These are phyloP conservation scores for Cyclotella baltica DNA, from an alignment of 108 stramenopile genomes.

Conservation along the genomic window DNA sequence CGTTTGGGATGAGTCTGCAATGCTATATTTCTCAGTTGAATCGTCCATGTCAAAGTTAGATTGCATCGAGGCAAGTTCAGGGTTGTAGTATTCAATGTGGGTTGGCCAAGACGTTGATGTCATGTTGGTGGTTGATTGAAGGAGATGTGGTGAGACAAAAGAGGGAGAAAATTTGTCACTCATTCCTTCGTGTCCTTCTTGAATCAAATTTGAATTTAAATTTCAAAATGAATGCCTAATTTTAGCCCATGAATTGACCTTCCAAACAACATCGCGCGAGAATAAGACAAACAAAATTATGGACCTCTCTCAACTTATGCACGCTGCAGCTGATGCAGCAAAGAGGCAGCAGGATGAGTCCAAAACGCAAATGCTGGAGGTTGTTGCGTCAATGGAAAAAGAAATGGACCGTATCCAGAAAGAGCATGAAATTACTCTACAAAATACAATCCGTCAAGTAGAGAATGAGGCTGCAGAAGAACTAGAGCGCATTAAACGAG, in stretches of 20 bases:
- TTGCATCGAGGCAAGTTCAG: background rate
- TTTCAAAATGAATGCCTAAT: too few relatives aligned
- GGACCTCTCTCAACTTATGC: slow-evolving; percentile 18
- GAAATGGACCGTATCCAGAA: slow-evolving; percentile 20
- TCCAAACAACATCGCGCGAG: slow-evolving; percentile 9
- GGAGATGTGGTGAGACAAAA: background rate
- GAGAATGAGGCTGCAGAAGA: slow-evolving; percentile 17
- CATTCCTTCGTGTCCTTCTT: too few relatives aligned
- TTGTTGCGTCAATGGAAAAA: slow-evolving; percentile 20
- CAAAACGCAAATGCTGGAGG: slow-evolving; percentile 11
- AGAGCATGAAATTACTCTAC: slow-evolving; percentile 11
- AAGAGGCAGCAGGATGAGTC: slow-evolving; percentile 29
- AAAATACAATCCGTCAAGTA: slow-evolving; percentile 15
- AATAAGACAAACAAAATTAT: slow-evolving; percentile 1
- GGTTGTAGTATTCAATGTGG: slow-evolving; percentile 1
- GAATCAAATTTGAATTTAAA: too few relatives aligned
- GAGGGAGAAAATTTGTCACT: too few relatives aligned
- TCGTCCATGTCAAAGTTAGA: background rate
- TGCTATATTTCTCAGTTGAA: background rate
- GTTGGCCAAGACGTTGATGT: background rate
- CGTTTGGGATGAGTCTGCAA: too few relatives aligned
- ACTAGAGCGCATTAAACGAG: slow-evolving; percentile 14
- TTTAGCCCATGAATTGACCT: background rate
- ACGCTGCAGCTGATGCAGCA: slow-evolving; percentile 25
- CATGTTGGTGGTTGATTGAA: background rate